Conservation (phyloP, 257 asterid genomes). For the Knoxia roxburghii region DNA sequence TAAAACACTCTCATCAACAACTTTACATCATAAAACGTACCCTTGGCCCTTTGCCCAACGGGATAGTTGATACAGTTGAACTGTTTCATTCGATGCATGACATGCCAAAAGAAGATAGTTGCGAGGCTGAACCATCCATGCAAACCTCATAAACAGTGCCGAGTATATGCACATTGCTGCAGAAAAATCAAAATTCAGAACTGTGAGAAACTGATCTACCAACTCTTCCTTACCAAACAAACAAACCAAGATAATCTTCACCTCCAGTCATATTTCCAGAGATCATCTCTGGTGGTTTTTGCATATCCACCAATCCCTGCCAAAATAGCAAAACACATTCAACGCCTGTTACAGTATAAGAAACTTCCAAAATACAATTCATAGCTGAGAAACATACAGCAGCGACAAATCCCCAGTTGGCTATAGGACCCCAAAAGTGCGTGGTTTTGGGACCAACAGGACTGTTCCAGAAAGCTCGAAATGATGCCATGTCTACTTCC, state of each 20-base stretch:
- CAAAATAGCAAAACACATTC: constrained; percentile 10
- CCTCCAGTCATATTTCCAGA: constrained; percentile 96
- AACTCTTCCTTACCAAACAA: neutral
- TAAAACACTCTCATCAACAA: neutral
- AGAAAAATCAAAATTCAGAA: constrained; percentile 3
- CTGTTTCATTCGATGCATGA: constrained; percentile 89
- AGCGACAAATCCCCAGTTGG: constrained; percentile 44
- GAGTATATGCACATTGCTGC: constrained; percentile 96
- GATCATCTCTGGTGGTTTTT: constrained; percentile 94
- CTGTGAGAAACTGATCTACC: constrained; percentile 4
- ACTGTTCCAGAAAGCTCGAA: constrained; percentile 36
- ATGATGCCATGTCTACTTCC: constrained; percentile 22
- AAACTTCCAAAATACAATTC: neutral
- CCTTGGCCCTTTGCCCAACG: constrained; percentile 96
- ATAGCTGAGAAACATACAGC: constrained; percentile 25
- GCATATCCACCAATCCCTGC: constrained; percentile 83
- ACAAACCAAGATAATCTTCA: constrained; percentile 9
- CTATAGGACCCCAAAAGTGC: constrained; percentile 46
- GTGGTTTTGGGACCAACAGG: constrained; percentile 46
- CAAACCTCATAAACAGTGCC: constrained; percentile 90
- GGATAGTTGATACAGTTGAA: constrained; percentile 77
- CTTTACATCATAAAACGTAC: constrained; percentile 33
- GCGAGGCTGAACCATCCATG: constrained; percentile 98
- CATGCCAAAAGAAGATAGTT: constrained; percentile 81
- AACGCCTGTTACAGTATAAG: neutral